Evolutionary conservation across 345 rosid genomes (phyloP), one percentile per base, ranked within the genome.

Genomic region (Populus euphratica): DNA sequence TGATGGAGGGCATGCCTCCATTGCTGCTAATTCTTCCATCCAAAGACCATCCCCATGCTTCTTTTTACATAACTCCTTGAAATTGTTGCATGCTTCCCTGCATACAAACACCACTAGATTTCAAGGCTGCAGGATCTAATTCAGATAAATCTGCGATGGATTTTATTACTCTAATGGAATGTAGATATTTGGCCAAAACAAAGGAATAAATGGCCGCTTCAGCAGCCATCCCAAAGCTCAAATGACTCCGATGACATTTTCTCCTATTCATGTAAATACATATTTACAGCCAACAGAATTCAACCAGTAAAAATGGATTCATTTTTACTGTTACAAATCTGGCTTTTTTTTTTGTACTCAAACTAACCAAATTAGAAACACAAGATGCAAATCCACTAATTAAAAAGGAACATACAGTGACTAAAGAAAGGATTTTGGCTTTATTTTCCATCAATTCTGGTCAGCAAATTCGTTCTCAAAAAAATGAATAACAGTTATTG

Each of bases 1-100:
- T 0, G 84, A 66, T 20, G 94, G 89, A 36, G 85, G 77, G 62
- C 78, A 89, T 20, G 91, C 94, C 87, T 88, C 85, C 81, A 94
- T 91, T 52, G 97, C 98, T 9, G 92, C 93, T 84, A 94, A 76
- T 85, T 94, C 95, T 47, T 92, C 87, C 87, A 94, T 94, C 97
- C 97, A 92, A 62, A 87, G 91, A 70, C 89, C 89, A 33, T 92
- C 96, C 1, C 88, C 86, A 23, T 75, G 90, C 88, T 92, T 94
- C 82, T 89, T 88, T 85, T 86, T 89, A 81, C 93, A 89, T 76
- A 91, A 80, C 70, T 92, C 93, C 86, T 89, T 94, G 86, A 90
- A 94, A 71, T 89, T 87, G 59, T 80, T 73, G 69, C 97, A 91
- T 16, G 98, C 94, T 78, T 92, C 91, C 86, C 94, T 88, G 77